These are phyloP conservation scores for Oryza punctata DNA, from an alignment of 176 grass and related monocot species.

Conservation along the genomic window DNA sequence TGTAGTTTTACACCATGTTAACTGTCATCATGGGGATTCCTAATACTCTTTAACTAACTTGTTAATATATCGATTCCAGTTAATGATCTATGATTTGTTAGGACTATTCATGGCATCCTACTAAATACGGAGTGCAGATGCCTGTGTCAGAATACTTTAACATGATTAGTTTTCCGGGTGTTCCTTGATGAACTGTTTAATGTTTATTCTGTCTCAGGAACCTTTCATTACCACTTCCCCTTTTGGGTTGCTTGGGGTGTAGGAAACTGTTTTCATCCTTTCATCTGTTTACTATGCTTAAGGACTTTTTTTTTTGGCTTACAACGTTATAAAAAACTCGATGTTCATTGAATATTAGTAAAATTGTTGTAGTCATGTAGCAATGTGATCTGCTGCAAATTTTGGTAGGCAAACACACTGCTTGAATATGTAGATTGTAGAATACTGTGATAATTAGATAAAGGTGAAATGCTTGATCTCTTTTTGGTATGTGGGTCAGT, in stretches of 20 bases:
- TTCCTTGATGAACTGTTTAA: slow-evolving; percentile 17
- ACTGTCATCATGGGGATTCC: not conserved
- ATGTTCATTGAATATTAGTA: slow-evolving; percentile 16
- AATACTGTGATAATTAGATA: not conserved
- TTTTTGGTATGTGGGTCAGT: not conserved
- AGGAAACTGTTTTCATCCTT: not conserved
- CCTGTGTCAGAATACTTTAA: not conserved
- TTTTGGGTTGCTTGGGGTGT: not conserved
- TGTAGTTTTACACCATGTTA: not conserved
- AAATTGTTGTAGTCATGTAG: not conserved
- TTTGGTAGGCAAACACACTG: slow-evolving; percentile 13
- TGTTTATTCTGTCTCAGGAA: not conserved
- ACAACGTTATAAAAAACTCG: slow-evolving; percentile 12
- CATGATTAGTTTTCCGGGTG: not conserved
- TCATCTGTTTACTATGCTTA: not conserved
- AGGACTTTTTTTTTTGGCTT: not conserved
- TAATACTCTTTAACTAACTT: not conserved
- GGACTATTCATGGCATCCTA: not conserved
- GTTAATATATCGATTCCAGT: not conserved
- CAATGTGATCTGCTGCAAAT: not conserved
- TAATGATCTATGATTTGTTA: not conserved
- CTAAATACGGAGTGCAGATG: not conserved
- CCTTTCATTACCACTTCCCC: not conserved
- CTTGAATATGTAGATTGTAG: slow-evolving; percentile 1
- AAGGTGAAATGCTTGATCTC: not conserved